Conservation (phyloP, 148 eudicot genomes). For the Talinum fruticosum region DNA sequence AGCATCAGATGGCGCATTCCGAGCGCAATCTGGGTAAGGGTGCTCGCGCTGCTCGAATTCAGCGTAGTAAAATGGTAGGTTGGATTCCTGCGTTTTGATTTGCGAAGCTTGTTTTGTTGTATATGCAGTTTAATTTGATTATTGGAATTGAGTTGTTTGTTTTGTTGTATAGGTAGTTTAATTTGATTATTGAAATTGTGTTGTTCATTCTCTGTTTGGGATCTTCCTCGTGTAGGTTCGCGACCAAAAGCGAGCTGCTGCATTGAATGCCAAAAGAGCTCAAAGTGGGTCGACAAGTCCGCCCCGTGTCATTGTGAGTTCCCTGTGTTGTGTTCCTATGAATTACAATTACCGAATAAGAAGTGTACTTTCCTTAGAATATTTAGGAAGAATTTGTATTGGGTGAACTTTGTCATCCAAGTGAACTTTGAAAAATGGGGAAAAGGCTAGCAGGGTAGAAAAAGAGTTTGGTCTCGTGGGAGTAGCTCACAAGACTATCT, state of each 20-base stretch:
- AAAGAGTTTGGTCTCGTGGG: not conserved
- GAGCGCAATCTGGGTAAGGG: constrained; percentile 59
- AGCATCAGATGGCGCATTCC: constrained; percentile 50
- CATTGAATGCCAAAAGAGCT: constrained; percentile 75
- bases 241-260: constrained; percentile 68
- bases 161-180: not conserved
- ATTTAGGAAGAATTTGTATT: not conserved
- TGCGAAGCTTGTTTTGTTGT: not conserved
- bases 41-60: constrained; percentile 72
- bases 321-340: not conserved
- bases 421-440: not conserved
- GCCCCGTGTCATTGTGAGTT: constrained; percentile 84
- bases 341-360: not conserved
- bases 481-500: not conserved
- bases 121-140: not conserved
- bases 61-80: constrained; percentile 84
- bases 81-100: not conserved
- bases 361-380: too few species aligned
- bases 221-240: constrained; percentile 42
- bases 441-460: not conserved
- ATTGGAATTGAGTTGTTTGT: not conserved
- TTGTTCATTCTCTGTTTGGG: not conserved
- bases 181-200: not conserved
- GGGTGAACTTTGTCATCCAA: not conserved
- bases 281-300: constrained; percentile 62